Evolutionary conservation across 73 alveolate species (phyloP).

Genomic region (Tetrahymena thermophila): DNA sequence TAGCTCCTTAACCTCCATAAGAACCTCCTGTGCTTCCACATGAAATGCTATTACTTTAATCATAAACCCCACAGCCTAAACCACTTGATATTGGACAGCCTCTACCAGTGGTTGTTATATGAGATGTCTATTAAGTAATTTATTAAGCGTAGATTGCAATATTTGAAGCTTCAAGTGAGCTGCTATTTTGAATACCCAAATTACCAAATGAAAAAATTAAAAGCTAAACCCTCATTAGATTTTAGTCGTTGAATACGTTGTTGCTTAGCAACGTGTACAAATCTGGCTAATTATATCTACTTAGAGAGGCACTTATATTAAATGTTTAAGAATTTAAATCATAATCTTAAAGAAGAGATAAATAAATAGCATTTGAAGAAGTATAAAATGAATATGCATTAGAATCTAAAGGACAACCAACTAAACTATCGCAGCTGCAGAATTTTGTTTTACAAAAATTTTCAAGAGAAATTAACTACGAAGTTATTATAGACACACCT

Average conservation of each 20-base stretch:
- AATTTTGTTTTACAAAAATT: background rate
- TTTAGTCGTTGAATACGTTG: background rate
- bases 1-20: background rate
- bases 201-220: background rate
- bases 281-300: background rate
- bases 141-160: background rate
- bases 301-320: background rate
- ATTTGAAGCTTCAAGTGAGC: background rate
- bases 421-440: background rate
- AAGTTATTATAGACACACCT: background rate
- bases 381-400: background rate
- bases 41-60: background rate
- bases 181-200: background rate
- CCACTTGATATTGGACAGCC: background rate
- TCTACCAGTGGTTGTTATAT: background rate
- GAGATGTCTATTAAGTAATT: background rate
- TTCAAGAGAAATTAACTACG: background rate
- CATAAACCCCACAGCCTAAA: background rate
- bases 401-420: background rate
- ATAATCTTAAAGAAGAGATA: background rate
- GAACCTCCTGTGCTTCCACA: background rate
- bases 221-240: background rate
- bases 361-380: background rate
- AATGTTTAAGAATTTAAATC: background rate
- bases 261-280: background rate